Percentiles rank a stretch among this genome's conserved stretches.
Evolutionary conservation across 495 filamentous ascomycete genomes (phyloP).

Genomic region (Gamarada debralockiae): DNA sequence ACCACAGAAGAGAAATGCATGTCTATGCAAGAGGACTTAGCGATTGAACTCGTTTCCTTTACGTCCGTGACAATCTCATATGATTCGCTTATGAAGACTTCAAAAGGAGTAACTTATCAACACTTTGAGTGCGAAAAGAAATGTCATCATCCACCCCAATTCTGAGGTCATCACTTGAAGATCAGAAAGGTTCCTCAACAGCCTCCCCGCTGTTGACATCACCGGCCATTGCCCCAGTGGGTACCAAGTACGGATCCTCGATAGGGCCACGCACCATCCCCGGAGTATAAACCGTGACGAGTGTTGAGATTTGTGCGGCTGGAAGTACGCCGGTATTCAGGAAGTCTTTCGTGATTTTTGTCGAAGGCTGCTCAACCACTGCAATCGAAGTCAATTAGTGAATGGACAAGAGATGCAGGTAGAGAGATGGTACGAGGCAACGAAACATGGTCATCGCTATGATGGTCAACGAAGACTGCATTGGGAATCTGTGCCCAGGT

Average conservation of each 20-base stretch:
- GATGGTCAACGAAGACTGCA: neutral
- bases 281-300: constrained; percentile 1
- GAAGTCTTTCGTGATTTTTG: neutral
- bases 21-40: too few relatives aligned
- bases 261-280: neutral
- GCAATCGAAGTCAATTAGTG: neutral
- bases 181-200: too few relatives aligned
- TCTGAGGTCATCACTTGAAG: too few relatives aligned
- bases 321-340: neutral
- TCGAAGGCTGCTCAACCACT: neutral
- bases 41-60: too few relatives aligned
- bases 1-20: too few relatives aligned
- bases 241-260: constrained; percentile 1
- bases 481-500: neutral
- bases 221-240: neutral
- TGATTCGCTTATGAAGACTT: too few relatives aligned
- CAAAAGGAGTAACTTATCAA: too few relatives aligned
- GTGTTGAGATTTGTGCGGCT: neutral
- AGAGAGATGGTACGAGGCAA: neutral
- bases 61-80: too few relatives aligned
- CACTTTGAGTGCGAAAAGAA: too few relatives aligned
- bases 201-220: too few relatives aligned
- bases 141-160: too few relatives aligned
- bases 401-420: too few relatives aligned
- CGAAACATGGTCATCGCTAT: constrained; percentile 1